A percentile compares a stretch with the other conserved stretches of the same genome.
Conservation (phyloP, 768 basidiomycete genomes). For the Tulasnella sp. region DNA sequence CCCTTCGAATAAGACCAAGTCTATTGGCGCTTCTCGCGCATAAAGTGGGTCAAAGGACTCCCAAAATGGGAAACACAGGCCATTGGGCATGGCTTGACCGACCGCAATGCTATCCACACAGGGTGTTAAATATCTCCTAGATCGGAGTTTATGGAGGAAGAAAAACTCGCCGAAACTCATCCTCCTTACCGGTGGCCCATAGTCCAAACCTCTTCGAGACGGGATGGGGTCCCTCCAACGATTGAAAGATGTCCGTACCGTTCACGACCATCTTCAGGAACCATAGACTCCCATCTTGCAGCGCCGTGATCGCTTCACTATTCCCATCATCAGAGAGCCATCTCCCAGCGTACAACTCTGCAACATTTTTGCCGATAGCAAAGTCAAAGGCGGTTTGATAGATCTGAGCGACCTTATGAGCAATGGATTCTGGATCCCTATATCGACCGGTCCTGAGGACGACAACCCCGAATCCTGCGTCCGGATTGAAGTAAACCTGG, state of each 20-base stretch:
- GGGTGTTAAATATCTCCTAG: too few relatives aligned
- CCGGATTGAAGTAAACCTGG: conserved; percentile 24
- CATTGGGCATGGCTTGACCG: too few relatives aligned
- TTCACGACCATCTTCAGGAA: conserved; percentile 11
- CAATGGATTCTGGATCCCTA: conserved; percentile 22
- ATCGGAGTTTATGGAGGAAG: background rate
- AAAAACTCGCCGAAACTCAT: conserved; percentile 27
- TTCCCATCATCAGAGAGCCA: conserved; percentile 20
- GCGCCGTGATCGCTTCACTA: conserved; percentile 7
- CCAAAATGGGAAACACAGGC: background rate
- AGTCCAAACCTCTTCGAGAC: conserved; percentile 17
- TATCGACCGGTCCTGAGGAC: conserved; percentile 24
- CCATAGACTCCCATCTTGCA: conserved; percentile 23
- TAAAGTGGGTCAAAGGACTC: background rate
- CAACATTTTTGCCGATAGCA: conserved; percentile 9
- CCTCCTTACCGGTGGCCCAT: conserved; percentile 23
- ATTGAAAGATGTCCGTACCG: conserved; percentile 21
- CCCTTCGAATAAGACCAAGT: background rate
- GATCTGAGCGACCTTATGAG: conserved; percentile 23
- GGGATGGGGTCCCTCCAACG: conserved; percentile 19
- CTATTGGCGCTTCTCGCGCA: background rate
- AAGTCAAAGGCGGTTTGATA: conserved; percentile 25
- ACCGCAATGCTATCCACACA: too few relatives aligned
- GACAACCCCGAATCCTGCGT: conserved; percentile 25
- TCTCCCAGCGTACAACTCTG: conserved; percentile 21